phyloP scores from a whole-genome alignment of 345 rosid species.

The Cochlearia excelsa region DNA sequence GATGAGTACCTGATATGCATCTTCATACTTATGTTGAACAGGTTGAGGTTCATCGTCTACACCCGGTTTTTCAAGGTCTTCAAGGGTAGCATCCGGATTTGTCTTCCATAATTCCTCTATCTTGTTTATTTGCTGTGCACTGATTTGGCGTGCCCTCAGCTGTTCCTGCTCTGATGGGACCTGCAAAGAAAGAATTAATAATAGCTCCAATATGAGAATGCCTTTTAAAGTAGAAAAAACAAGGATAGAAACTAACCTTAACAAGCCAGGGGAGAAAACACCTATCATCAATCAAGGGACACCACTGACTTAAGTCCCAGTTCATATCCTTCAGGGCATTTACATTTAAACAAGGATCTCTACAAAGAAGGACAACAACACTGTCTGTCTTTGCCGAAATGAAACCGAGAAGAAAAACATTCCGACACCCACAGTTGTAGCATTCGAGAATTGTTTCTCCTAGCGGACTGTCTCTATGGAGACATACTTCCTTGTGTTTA shows the following conservation, averaged over 20 bases:
- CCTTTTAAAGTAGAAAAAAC: not conserved
- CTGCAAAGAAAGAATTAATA: conserved; percentile 41
- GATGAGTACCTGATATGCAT: conserved; percentile 85
- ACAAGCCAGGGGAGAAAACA: conserved; percentile 99
- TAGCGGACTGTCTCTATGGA: conserved; percentile 98
- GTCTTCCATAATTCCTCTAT: conserved; percentile 99
- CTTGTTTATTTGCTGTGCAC: conserved; percentile 98
- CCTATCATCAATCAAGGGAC: conserved; percentile 97
- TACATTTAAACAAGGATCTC: conserved; percentile 97
- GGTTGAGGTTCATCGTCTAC: conserved; percentile 99
- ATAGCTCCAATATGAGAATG: conserved; percentile 3
- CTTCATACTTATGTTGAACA: conserved; percentile 92
- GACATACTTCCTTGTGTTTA: conserved; percentile 99
- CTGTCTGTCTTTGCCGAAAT: conserved; percentile 98
- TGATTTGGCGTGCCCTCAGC: conserved; percentile 97
- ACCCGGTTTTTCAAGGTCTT: conserved; percentile 99
- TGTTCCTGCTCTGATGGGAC: conserved; percentile 99
- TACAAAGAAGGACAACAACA: conserved; percentile 96
- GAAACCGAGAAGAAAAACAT: conserved; percentile 98
- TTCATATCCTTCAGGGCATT: conserved; percentile 99
- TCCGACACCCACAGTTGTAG: conserved; percentile 98
- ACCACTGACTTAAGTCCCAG: conserved; percentile 99
- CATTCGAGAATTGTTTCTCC: conserved; percentile 99
- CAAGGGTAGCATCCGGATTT: conserved; percentile 95
- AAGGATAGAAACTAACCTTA: conserved; percentile 55